Percentiles rank a stretch among this genome's conserved stretches.
phyloP scores from a whole-genome alignment of 495 filamentous ascomycete species.

The Penicillium dipodomyicola region DNA sequence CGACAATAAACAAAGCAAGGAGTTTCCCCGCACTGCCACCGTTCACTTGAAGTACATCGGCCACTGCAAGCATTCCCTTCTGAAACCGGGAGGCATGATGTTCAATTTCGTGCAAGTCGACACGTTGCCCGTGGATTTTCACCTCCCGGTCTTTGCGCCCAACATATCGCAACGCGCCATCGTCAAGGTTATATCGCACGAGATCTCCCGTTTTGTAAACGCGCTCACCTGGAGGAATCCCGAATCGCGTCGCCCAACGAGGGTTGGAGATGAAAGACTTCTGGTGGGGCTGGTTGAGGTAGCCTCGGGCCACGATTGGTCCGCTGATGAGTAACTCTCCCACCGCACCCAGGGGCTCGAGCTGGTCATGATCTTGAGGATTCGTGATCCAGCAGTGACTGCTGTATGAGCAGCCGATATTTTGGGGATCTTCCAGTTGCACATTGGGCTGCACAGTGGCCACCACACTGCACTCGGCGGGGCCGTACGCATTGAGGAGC shows the following conservation, averaged over 20 bases:
- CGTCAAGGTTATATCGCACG: neutral
- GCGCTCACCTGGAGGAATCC: neutral
- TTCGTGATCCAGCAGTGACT: conserved; percentile 5
- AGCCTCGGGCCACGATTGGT: conserved; percentile 17
- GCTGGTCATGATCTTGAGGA: conserved; percentile 30
- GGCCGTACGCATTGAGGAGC: conserved; percentile 4
- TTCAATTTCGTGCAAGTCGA: conserved; percentile 10
- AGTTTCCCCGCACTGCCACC: neutral
- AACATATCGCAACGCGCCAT: neutral
- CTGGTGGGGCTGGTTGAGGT: conserved; percentile 1
- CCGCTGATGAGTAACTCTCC: conserved; percentile 44
- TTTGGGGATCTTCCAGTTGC: neutral
- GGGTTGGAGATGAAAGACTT: conserved; percentile 5
- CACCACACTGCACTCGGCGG: conserved; percentile 2
- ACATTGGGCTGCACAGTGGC: neutral
- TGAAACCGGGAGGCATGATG: neutral
- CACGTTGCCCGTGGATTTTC: conserved; percentile 10
- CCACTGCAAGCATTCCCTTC: neutral
- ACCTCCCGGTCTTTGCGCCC: conserved; percentile 10
- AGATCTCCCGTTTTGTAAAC: conserved; percentile 12
- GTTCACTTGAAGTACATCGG: neutral
- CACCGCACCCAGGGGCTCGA: conserved; percentile 40
- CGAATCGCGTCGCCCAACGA: neutral
- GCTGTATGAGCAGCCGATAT: conserved; percentile 1
- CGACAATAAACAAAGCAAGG: neutral